A percentile compares a stretch with the other conserved stretches of the same genome.
Evolutionary conservation across 176 grass and related monocot genomes (phyloP).

Genomic region (Secale cereale): DNA sequence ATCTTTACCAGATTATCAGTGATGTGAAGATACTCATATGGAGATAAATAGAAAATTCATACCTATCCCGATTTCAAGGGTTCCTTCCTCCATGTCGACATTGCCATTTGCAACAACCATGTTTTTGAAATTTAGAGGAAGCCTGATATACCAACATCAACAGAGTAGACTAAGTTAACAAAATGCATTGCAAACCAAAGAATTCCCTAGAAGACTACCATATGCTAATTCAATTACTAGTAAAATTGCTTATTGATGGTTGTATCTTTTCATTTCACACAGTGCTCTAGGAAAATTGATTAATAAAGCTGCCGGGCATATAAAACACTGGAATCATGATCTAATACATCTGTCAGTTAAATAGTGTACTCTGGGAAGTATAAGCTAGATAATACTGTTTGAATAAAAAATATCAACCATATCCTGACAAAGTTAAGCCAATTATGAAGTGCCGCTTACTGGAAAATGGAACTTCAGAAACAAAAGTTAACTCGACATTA

Average conservation of each 20-base stretch:
- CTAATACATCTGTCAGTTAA: neutral
- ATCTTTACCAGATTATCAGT: neutral
- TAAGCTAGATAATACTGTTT: neutral
- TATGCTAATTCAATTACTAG: neutral
- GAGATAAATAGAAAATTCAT: conserved; percentile 11
- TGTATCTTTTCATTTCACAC: neutral
- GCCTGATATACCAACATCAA: conserved; percentile 11
- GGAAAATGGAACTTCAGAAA: neutral
- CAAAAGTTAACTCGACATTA: neutral
- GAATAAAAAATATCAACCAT: neutral
- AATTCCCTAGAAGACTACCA: neutral
- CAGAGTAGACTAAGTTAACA: neutral
- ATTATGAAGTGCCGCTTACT: neutral
- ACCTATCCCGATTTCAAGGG: conserved; percentile 70
- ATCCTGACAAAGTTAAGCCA: neutral
- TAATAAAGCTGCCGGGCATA: neutral
- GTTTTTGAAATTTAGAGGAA: conserved; percentile 21
- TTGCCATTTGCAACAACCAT: conserved; percentile 55
- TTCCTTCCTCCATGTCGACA: conserved; percentile 60
- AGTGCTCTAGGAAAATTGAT: neutral
- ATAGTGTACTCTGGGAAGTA: neutral
- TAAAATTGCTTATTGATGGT: neutral
- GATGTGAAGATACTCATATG: neutral
- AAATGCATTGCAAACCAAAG: neutral
- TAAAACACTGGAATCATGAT: neutral